Base-by-base conservation (phyloP, 2,329 filamentous ascomycete species). In the Paracoccidioides brasiliensis region DNA sequence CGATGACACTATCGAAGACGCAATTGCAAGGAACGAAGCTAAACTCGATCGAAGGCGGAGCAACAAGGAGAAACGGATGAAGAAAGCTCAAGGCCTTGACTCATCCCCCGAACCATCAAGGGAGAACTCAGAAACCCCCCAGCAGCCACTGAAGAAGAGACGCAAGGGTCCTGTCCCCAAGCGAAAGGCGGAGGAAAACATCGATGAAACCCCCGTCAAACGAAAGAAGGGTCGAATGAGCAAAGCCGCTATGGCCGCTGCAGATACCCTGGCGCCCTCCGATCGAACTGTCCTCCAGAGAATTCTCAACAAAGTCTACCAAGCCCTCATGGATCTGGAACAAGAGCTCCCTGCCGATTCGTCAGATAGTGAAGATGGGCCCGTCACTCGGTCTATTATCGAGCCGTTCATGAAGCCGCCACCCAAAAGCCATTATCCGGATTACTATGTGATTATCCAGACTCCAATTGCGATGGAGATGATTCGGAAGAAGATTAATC, bases 391-490 rank as follows among this genome's bases (percentile, higher is more conserved):
- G 50, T 80, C 89, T 54, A 88, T 96, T 67, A 96, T 96, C 61
- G 90, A 90, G 37, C 91, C 90, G 0, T 98, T 98, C 71, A 80
- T 97, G 70, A 90, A 93, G 66, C 78, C 96, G 37, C 91, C 91
- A 0, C 85, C 89, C 43, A 94, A 89, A 74, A 84, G 85, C 57
- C 84, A 91, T 57, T 98, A 94, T 67, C 86, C 89, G 32, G 90
- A 97, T 68, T 98, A 98, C 75, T 98, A 96, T 69, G 75, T 91
- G 67, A 83, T 96, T 70, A 98, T 98, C 69, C 82, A 85, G 67
- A 85, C 84, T 55, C 93, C 93, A 0, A 96, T 98, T 66, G 91
- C 88, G 67, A 95, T 97, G 86, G 93, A 95, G 63, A 84, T 90
- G 69, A 95, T 98, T 66, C 83, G 88, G 68, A 88, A 86, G 68